Evolutionary conservation across 805 yeast genomes (phyloP), one percentile per base, ranked within the genome.

Genomic region (Hemisphaericaspora nanyangensis): DNA sequence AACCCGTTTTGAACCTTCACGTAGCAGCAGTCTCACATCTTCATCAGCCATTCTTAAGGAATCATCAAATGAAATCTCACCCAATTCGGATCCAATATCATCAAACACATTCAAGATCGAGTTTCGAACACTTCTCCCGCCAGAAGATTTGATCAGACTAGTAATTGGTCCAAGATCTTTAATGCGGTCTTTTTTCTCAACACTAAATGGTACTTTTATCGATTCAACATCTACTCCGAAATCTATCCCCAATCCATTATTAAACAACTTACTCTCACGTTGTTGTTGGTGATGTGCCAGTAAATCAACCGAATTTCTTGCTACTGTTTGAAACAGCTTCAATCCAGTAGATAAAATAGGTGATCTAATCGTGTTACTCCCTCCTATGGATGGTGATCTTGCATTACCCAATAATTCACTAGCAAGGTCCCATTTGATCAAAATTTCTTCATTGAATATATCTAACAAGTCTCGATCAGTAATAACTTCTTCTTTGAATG

Each of bases 401-500:
- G 19, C n/a, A 26, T 32, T 22, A 5, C 19, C 11, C 4, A 40
- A 24, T 26, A 36, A 29, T 19, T 46, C 49, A 44, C 47, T 56
- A 7, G 55, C 42, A 15, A 37, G 26, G 19, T 54, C 46, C 66
- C 66, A 62, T 35, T 54, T 47, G 2, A 59, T 54, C n/a, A 61
- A 36, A 4, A 61, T 40, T 6, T 35, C 35, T 2, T 51, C 53
- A 37, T 63, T 62, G 40, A 53, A 64, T 25, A 32, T 13, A 2
- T 34, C 17, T 2, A 51, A 46, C 15, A 63, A 29, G 5, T 27
- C 60, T 8, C 40, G 47, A 11, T 71, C 66, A 29, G 59, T 62
- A 5, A 74, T 53, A 26, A 72, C 50, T 11, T 65, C 52, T 45
- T 72, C 74, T 45, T 43, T 42, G 30, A 61, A 60, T 3, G 70